Conservation (phyloP, 495 filamentous ascomycete species). For the Neohortaea acidophila region DNA sequence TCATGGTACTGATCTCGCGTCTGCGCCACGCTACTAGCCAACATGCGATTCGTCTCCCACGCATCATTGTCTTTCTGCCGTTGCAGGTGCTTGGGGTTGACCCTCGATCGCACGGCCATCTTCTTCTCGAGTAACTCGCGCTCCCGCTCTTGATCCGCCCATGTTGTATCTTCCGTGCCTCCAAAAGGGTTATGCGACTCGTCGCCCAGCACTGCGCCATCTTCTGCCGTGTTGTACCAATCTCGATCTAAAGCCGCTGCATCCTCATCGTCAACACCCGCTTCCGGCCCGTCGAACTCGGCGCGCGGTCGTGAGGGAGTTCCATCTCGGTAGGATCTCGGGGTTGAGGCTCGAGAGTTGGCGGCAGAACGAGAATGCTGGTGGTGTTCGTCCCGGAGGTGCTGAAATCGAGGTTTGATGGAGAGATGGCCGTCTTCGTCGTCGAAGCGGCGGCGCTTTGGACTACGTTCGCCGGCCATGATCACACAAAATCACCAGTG, state of each 20-base stretch:
- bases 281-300: slow-evolving; percentile 24
- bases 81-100: slow-evolving; percentile 58
- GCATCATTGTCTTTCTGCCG: slow-evolving; percentile 90
- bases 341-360: background rate
- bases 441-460: slow-evolving; percentile 10
- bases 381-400: background rate
- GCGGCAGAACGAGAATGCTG: background rate
- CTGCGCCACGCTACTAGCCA: slow-evolving; percentile 90
- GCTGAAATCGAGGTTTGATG: slow-evolving; percentile 3
- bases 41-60: slow-evolving; percentile 98
- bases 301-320: slow-evolving; percentile 1
- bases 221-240: slow-evolving; percentile 65
- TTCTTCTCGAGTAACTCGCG: slow-evolving; percentile 59
- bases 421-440: slow-evolving; percentile 3
- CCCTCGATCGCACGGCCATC: slow-evolving; percentile 37
- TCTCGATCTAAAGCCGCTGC: slow-evolving; percentile 66
- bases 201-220: slow-evolving; percentile 65
- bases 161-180: slow-evolving; percentile 42
- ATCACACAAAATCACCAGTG: too few relatives aligned
- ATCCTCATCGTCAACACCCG: slow-evolving; percentile 33
- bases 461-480: slow-evolving; percentile 9
- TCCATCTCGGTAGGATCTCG: slow-evolving; percentile 1
- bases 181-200: slow-evolving; percentile 58
- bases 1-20: slow-evolving; percentile 62
- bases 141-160: slow-evolving; percentile 59